phyloP scores from a whole-genome alignment of 2,329 filamentous ascomycete genomes.

The Hypoxylon sp. region DNA sequence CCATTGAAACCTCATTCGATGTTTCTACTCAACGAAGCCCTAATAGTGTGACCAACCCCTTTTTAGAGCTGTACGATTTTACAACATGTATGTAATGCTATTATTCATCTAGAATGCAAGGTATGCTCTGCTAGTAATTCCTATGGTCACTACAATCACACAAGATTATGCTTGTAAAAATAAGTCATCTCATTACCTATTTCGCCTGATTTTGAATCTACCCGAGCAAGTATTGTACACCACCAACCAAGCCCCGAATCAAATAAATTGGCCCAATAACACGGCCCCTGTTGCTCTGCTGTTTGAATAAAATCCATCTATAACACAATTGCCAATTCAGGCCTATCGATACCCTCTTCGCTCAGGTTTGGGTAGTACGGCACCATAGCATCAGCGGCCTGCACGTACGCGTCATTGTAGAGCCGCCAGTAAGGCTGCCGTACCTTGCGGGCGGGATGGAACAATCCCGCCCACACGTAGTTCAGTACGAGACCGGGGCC shows the following conservation, averaged over 20 bases:
- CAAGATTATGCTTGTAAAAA: background rate
- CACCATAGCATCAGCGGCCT: conserved; percentile 93
- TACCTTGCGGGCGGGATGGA: conserved; percentile 97
- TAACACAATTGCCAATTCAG: conserved; percentile 87
- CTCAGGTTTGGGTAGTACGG: conserved; percentile 93
- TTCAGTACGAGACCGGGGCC: conserved; percentile 95
- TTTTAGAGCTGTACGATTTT: background rate
- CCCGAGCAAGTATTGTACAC: conserved; percentile 36
- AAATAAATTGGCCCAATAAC: conserved; percentile 20
- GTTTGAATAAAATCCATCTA: conserved; percentile 59
- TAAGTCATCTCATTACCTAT: conserved; percentile 24
- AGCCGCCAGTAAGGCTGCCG: conserved; percentile 95
- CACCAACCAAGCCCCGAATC: conserved; percentile 19
- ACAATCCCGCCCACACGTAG: conserved; percentile 97
- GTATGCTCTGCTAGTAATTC: background rate
- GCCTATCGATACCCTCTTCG: conserved; percentile 82
- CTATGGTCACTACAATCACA: background rate
- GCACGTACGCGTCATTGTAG: conserved; percentile 97
- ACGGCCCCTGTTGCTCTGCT: background rate
- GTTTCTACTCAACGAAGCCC: background rate
- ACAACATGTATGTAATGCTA: background rate
- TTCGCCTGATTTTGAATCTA: conserved; percentile 35
- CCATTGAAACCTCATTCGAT: background rate
- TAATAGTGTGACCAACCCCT: background rate
- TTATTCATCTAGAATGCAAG: background rate